Evolutionary conservation across 345 rosid species (phyloP), one percentile per base, ranked within the genome.

Genomic region (Syzygium grande): DNA sequence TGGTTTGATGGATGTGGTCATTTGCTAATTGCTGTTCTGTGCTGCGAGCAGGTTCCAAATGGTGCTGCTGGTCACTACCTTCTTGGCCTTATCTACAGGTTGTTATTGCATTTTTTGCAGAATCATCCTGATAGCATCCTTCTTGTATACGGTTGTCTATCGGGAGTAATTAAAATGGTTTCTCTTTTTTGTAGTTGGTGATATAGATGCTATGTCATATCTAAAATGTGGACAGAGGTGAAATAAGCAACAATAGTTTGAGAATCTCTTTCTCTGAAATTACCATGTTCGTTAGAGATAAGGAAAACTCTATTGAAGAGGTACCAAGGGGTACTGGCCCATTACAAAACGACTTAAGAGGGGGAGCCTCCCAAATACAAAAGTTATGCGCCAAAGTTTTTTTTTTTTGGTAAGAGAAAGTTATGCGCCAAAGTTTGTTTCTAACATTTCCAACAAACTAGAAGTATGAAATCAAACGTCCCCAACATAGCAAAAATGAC

Each of bases 21-120:
- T 85, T 51, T 30, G 51, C 51, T 85, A 34, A 56, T 51, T 85
- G 38, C 22, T 56, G 77, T 55, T 85, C 51, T 58, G n/a, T 38
- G 38, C 80, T 73, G 80, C 2, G 0, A 73, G 89, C 89, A 98
- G 99, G 93, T 98, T 88, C 99, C 99, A 43, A 96, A 98, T 90
- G 97, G 98, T 86, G 99, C 99, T 84, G 94, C 99, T 54, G 99
- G 99, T 88, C 99, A 96, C 92, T 98, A 95, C 91, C 99, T 98
- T 89, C 98, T 98, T 89, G 99, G 99, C 86, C 98, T 97, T 88
- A 92, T 98, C 89, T 95, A 95, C 95, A 97, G 98, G 99, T 98
- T 90, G 84, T 52, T 63, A 73, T 73, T 34, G 49, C 14, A 16
- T 19, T 85, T 84, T 84, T 43, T 38, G 56, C 61, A 43, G 49